Evolutionary conservation across 495 filamentous ascomycete genomes (phyloP).

Genomic region (Aspergillus funiculosus): DNA sequence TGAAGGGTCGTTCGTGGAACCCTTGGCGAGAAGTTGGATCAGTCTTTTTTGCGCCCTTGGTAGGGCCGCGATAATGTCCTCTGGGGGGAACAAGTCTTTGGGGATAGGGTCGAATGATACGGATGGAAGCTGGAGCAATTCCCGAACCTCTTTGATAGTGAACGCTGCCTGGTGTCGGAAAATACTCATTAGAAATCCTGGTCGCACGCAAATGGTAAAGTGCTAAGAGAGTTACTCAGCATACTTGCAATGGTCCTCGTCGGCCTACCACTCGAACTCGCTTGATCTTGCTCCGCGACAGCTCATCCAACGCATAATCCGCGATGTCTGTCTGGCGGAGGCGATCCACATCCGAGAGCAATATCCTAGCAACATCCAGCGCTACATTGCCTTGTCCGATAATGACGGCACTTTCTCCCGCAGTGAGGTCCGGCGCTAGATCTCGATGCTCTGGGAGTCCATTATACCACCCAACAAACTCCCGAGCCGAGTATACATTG

Average conservation of each 20-base stretch:
- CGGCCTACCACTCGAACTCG: constrained; percentile 79
- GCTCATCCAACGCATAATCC: constrained; percentile 67
- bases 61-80: constrained; percentile 51
- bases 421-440: constrained; percentile 68
- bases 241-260: constrained; percentile 78
- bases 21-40: constrained; percentile 72
- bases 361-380: constrained; percentile 83
- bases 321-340: constrained; percentile 83
- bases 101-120: constrained; percentile 70
- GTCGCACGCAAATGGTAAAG: not conserved
- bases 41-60: constrained; percentile 70
- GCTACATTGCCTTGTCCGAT: constrained; percentile 97
- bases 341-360: constrained; percentile 64
- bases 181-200: too few species aligned
- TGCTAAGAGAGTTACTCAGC: too few species aligned
- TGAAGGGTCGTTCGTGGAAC: constrained; percentile 47
- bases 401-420: constrained; percentile 78
- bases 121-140: constrained; percentile 69
- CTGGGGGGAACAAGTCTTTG: constrained; percentile 54
- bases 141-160: constrained; percentile 88
- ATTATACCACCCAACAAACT: constrained; percentile 99
- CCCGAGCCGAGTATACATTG: constrained; percentile 81
- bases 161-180: constrained; percentile 69
- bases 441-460: constrained; percentile 78
- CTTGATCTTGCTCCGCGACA: constrained; percentile 69